Percentiles rank a stretch among this genome's conserved stretches.
Evolutionary conservation across 139 green algal species (phyloP).

Genomic region (Raphidocelis subcapitata): DNA sequence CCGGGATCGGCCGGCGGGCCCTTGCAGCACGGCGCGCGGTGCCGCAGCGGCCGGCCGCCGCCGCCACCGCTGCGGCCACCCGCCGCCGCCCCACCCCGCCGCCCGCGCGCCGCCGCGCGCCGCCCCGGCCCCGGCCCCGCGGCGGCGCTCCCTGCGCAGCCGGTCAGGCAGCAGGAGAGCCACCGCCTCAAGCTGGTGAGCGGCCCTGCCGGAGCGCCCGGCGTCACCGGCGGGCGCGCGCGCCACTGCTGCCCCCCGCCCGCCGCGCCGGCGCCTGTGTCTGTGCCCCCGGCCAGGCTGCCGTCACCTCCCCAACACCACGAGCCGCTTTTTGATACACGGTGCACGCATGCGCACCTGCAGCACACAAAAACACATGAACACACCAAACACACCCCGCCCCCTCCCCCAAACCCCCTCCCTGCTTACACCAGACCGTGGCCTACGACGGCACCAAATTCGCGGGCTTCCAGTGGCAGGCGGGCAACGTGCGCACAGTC

Average conservation of each 20-base stretch:
- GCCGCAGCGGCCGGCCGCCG: too few species aligned
- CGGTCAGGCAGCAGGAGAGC: not conserved
- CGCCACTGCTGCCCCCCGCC: not conserved
- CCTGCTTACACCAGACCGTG: not conserved
- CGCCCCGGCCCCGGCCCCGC: too few species aligned
- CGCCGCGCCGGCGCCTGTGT: not conserved
- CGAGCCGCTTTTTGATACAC: not conserved
- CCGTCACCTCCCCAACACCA: not conserved
- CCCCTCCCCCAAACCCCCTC: not conserved
- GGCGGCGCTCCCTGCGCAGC: too few species aligned
- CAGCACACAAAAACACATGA: not conserved
- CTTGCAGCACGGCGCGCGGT: too few species aligned
- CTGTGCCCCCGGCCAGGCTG: not conserved
- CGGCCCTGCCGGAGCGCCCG: too few species aligned
- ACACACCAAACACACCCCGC: not conserved
- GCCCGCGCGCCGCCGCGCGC: too few species aligned
- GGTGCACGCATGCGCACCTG: not conserved
- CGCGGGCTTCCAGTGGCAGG: slow-evolving; percentile 50
- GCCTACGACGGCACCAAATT: slow-evolving; percentile 43
- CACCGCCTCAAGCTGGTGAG: slow-evolving; percentile 19
- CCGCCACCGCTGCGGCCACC: too few species aligned
- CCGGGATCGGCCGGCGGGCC: too few species aligned
- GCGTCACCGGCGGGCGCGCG: too few species aligned
- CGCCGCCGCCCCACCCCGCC: too few species aligned
- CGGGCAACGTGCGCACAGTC: slow-evolving; percentile 28